Evolutionary conservation across 2,329 filamentous ascomycete genomes (phyloP), one percentile per base, ranked within the genome.

Genomic region (Phialemonium atrogriseum): DNA sequence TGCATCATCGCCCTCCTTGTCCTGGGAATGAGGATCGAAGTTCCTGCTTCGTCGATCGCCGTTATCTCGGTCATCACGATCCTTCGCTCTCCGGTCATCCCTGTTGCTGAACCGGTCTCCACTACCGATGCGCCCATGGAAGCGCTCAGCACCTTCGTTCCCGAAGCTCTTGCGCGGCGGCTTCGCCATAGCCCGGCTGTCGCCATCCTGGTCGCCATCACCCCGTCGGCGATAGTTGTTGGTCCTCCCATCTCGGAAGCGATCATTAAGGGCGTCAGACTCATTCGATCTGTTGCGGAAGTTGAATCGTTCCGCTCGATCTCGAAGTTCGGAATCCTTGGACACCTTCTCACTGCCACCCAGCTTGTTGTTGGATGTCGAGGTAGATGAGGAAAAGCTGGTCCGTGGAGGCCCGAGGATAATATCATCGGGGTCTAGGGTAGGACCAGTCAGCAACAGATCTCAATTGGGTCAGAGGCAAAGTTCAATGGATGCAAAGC

Each of bases 331-430:
- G 7, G 54, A 34, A 29, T 74, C 71, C 44, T 71, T 76, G 15
- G 50, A 39, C 3, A 59, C 50, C 43, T 73, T 77, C 17, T 79
- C 70, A 17, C 60, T 60, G 30, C 75, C 72, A 30, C 66, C 58
- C 10, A 60, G 58, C 37, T 59, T 55, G 11, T 50, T 45, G 24
- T 49, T 53, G 39, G 74, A 68, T 32, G 66, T 57, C 19, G 73
- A 64, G 36, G 82, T 84, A 14, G 80, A 73, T 2, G 87, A 93
- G 32, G 84, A 76, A 56, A 95, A 94, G 26, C 77, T 76, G 27
- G 77, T 84, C 55, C 84, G 84, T 2, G 87, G 84, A 13, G 87
- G 87, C 10, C 84, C 87, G 36, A 94, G 80, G 36, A 91, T 72
- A 36, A 93, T 82, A 42, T 93, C 86, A 47, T 94, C 88, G 48